These are phyloP conservation scores for Gyrodon lividus DNA, from an alignment of 768 basidiomycete species.

Conservation along the genomic window DNA sequence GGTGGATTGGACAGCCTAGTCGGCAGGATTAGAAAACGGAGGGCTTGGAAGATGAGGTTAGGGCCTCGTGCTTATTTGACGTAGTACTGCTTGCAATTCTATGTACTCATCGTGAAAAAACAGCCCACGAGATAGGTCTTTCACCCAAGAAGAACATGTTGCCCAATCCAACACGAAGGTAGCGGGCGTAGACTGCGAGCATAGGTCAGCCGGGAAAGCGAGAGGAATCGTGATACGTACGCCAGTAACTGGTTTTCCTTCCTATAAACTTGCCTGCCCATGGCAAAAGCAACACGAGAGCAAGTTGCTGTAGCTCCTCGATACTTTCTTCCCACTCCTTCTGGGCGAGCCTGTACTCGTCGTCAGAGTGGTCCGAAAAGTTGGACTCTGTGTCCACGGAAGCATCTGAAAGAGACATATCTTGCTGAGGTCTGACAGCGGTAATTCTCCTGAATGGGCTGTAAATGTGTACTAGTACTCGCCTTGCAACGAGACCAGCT, in stretches of 20 bases:
- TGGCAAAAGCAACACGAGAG: conserved; percentile 79
- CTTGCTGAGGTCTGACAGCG: conserved; percentile 13
- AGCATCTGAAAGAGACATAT: conserved; percentile 60
- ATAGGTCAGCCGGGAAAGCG: conserved; percentile 10
- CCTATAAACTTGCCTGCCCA: conserved; percentile 89
- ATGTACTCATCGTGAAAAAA: conserved; percentile 18
- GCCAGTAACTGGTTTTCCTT: conserved; percentile 81
- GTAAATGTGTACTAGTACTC: neutral
- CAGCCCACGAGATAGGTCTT: conserved; percentile 9
- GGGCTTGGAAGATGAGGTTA: conserved; percentile 28
- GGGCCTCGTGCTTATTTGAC: conserved; percentile 30
- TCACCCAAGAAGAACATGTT: conserved; percentile 62
- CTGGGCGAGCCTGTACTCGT: conserved; percentile 75
- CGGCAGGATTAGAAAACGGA: conserved; percentile 43
- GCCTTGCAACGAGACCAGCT: no score
- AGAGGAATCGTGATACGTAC: conserved; percentile 45
- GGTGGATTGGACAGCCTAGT: conserved; percentile 50
- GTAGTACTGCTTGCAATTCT: conserved; percentile 2
- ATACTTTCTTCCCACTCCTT: conserved; percentile 94
- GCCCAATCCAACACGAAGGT: conserved; percentile 60
- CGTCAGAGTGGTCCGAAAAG: conserved; percentile 57
- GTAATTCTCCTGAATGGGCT: neutral
- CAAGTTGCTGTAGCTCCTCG: conserved; percentile 77
- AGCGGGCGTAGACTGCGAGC: conserved; percentile 66
- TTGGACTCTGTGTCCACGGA: conserved; percentile 56